These are phyloP conservation scores for Aspergillus thermomutatus DNA, from an alignment of 2,329 filamentous ascomycete species.

Conservation along the genomic window DNA sequence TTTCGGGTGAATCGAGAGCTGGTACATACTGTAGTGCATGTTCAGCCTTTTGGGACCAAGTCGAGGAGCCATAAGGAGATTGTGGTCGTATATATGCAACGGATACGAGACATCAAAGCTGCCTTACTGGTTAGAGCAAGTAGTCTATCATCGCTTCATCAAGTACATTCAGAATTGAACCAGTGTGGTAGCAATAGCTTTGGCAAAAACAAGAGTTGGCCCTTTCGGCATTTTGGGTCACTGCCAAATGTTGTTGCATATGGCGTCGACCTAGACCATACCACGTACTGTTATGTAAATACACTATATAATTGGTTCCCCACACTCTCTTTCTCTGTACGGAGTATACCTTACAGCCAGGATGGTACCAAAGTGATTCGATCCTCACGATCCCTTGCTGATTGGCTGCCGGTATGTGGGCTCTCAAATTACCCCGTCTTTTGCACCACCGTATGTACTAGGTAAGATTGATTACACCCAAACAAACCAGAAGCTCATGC, in stretches of 20 bases:
- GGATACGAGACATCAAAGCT: not conserved
- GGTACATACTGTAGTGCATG: not conserved
- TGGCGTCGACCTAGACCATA: not conserved
- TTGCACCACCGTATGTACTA: no score
- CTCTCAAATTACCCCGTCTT: no score
- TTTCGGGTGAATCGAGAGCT: not conserved
- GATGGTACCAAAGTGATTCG: no score
- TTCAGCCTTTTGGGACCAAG: not conserved
- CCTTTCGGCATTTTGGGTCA: no score
- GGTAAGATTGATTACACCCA: not conserved
- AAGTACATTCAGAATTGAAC: not conserved
- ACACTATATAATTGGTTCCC: not conserved
- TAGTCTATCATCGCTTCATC: not conserved
- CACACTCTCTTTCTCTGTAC: not conserved
- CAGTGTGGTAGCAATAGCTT: not conserved
- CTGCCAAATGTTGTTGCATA: not conserved
- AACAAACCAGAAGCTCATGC: not conserved
- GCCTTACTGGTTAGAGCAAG: not conserved
- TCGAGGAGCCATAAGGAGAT: not conserved
- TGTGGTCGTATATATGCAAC: not conserved
- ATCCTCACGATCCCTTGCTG: no score
- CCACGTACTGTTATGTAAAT: slow-evolving; percentile 7
- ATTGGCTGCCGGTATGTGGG: not conserved
- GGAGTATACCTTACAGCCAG: no score
- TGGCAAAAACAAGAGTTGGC: no score